Conservation (phyloP, 1,284 basidiomycete species). For the Fomitopsis betulina region DNA sequence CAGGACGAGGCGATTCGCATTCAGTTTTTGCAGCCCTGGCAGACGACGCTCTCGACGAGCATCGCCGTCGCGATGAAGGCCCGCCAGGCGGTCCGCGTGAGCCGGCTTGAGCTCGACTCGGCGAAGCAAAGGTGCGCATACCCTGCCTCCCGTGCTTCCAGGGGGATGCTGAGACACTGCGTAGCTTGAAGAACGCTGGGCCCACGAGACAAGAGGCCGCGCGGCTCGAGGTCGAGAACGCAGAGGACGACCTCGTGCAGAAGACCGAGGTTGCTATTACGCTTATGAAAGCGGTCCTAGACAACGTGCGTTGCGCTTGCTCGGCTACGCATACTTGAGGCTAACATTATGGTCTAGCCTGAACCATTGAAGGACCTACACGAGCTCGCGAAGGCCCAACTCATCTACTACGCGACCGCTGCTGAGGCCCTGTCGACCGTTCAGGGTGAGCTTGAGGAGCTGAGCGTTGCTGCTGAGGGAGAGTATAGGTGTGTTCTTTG, state of each 20-base stretch:
- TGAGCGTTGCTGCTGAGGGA: conserved; percentile 85
- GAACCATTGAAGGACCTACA: conserved; percentile 94
- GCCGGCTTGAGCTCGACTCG: conserved; percentile 62
- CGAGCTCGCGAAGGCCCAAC: conserved; percentile 87
- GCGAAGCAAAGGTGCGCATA: conserved; percentile 53
- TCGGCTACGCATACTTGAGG: background rate
- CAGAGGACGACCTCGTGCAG: conserved; percentile 93
- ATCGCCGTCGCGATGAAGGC: conserved; percentile 89
- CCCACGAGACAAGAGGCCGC: conserved; percentile 85
- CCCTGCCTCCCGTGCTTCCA: background rate
- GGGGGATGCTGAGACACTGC: background rate
- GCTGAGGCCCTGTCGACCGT: conserved; percentile 81
- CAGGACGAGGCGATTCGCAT: conserved; percentile 78
- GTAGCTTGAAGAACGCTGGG: conserved; percentile 71
- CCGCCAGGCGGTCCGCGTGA: conserved; percentile 80
- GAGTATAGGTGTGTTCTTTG: conserved; percentile 70
- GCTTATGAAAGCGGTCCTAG: conserved; percentile 96
- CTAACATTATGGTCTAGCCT: conserved; percentile 48
- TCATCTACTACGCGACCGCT: conserved; percentile 80
- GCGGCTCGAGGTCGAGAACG: conserved; percentile 87
- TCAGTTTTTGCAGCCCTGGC: conserved; percentile 89
- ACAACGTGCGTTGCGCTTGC: conserved; percentile 64
- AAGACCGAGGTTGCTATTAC: conserved; percentile 98
- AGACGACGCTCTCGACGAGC: conserved; percentile 76
- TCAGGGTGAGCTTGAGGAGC: conserved; percentile 88